Conservation (phyloP, 257 asterid species). For the Knoxia roxburghii region DNA sequence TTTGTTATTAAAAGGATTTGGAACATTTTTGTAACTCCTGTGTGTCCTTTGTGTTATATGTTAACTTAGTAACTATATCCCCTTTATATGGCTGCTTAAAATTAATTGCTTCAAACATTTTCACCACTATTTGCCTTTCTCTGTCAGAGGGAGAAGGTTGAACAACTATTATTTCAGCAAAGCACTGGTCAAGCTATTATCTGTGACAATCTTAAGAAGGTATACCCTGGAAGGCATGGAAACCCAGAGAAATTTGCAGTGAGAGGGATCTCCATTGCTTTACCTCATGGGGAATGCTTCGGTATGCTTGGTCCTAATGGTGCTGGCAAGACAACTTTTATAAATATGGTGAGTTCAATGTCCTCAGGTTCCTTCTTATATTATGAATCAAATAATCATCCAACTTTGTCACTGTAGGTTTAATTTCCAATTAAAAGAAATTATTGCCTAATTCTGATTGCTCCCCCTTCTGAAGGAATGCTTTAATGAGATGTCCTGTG, state of each 20-base stretch:
- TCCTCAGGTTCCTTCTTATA: conserved; percentile 6
- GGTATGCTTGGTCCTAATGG: conserved; percentile 99
- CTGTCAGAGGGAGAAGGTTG: conserved; percentile 84
- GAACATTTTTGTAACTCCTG: neutral
- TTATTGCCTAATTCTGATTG: conserved; percentile 2
- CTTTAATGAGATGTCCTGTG: neutral
- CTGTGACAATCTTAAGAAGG: conserved; percentile 68
- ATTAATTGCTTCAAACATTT: conserved; percentile 9
- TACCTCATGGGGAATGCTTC: conserved; percentile 92
- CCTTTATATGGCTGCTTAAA: conserved; percentile 4
- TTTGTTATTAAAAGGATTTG: neutral
- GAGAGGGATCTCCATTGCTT: conserved; percentile 81
- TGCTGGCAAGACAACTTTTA: conserved; percentile 96
- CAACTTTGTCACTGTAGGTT: neutral
- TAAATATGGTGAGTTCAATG: conserved; percentile 68
- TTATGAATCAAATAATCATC: neutral
- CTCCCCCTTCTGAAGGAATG: neutral
- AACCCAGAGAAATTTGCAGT: conserved; percentile 92
- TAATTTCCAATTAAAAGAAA: neutral
- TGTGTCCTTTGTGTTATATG: neutral
- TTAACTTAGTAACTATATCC: neutral
- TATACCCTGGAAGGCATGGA: conserved; percentile 89
- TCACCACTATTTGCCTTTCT: conserved; percentile 19
- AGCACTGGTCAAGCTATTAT: conserved; percentile 56
- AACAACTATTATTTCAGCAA: conserved; percentile 57